phyloP scores from a whole-genome alignment of 306 rosid species.

The Oxytropis ochrocephala region DNA sequence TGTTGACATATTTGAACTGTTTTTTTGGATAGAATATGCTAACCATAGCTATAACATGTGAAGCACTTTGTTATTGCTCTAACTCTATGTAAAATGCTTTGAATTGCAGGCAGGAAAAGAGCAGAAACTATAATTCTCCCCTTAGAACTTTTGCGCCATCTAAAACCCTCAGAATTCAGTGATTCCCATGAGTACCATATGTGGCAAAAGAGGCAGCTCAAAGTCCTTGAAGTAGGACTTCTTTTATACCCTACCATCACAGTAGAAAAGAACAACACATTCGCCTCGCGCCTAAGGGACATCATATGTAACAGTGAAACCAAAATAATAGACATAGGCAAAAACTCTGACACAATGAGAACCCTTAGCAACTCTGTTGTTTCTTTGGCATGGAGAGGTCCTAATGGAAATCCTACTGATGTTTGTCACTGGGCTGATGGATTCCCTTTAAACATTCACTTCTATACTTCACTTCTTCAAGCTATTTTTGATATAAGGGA shows the following conservation, averaged over 20 bases:
- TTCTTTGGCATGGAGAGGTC: constrained; percentile 81
- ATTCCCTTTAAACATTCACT: constrained; percentile 65
- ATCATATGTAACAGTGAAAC: constrained; percentile 38
- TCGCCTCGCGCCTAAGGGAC: constrained; percentile 64
- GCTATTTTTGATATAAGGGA: constrained; percentile 72
- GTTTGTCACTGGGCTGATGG: constrained; percentile 99
- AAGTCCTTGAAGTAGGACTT: constrained; percentile 67
- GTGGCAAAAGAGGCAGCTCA: constrained; percentile 91
- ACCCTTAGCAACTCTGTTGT: constrained; percentile 82
- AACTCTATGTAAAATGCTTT: neutral
- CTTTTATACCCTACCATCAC: constrained; percentile 64
- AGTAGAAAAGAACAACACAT: constrained; percentile 49
- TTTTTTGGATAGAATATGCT: neutral
- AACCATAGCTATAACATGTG: neutral
- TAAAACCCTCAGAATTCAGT: constrained; percentile 79
- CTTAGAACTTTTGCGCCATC: constrained; percentile 75
- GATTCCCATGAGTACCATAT: constrained; percentile 71
- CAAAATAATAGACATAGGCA: constrained; percentile 58
- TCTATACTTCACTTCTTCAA: constrained; percentile 68
- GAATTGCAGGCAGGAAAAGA: constrained; percentile 61
- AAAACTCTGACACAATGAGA: constrained; percentile 82
- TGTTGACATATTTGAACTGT: neutral
- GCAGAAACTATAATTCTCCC: constrained; percentile 94
- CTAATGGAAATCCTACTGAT: constrained; percentile 69
- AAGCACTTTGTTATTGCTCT: neutral